Conservation (phyloP, 129 eudicot species). For the Solidago caesia region DNA sequence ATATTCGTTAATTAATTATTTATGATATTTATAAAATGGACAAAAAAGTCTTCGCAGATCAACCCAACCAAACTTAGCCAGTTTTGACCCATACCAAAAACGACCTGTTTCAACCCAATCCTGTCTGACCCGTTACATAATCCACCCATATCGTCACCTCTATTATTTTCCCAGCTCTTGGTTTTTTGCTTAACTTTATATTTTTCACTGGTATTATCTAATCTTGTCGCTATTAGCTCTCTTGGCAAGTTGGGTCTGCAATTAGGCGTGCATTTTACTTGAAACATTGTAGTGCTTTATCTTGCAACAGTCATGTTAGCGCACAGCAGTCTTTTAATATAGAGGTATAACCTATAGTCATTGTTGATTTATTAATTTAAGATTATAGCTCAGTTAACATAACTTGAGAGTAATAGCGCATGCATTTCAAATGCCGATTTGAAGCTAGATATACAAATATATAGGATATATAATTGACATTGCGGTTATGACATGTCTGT, state of each 20-base stretch:
- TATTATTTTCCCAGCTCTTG: background rate
- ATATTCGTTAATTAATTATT: background rate
- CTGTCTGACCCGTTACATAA: background rate
- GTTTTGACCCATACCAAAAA: conserved; percentile 5
- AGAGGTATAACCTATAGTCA: background rate
- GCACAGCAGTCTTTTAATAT: background rate
- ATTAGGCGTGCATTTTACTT: background rate
- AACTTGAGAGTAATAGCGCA: background rate
- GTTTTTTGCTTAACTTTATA: background rate
- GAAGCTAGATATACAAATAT: too few species aligned
- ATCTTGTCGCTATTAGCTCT: background rate
- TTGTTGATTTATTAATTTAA: background rate
- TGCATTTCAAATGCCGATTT: too few species aligned
- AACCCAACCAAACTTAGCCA: background rate
- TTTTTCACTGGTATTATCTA: background rate
- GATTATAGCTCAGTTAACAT: background rate
- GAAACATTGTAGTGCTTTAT: background rate
- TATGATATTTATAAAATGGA: background rate
- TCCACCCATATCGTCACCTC: background rate
- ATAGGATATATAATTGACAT: background rate
- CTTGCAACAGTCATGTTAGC: background rate
- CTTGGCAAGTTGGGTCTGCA: background rate
- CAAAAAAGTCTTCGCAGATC: background rate
- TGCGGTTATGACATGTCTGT: background rate
- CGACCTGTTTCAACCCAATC: background rate